Percentiles rank a stretch among this genome's conserved stretches.
Evolutionary conservation across 768 basidiomycete genomes (phyloP).

Genomic region (Tricholoma hemisulphureum): DNA sequence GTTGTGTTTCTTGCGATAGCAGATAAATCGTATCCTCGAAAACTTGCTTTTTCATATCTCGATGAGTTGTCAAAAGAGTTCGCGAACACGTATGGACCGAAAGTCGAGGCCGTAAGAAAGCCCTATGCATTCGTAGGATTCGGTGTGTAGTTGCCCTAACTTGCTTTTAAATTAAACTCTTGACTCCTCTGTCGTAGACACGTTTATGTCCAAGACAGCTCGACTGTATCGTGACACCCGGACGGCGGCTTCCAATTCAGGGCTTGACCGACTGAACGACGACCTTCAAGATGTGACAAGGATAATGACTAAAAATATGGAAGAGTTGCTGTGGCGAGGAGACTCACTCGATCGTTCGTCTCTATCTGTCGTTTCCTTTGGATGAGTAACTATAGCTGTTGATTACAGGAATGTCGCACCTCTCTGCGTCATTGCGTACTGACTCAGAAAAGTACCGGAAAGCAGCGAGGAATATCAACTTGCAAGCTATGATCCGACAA

Average conservation of each 20-base stretch:
- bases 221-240: conserved; percentile 93
- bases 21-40: conserved; percentile 95
- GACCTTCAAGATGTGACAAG: conserved; percentile 97
- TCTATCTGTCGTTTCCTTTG: background rate
- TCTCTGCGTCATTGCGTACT: conserved; percentile 89
- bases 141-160: conserved; percentile 54
- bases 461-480: conserved; percentile 91
- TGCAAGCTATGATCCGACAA: conserved; percentile 91
- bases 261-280: conserved; percentile 87
- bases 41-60: conserved; percentile 95
- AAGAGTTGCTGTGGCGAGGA: conserved; percentile 96
- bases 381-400: background rate
- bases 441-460: conserved; percentile 98
- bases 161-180: background rate
- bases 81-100: conserved; percentile 84
- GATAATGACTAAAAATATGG: conserved; percentile 99
- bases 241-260: conserved; percentile 70
- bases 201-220: conserved; percentile 98
- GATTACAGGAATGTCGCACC: conserved; percentile 90
- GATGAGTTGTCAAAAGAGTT: conserved; percentile 98
- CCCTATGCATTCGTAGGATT: conserved; percentile 99
- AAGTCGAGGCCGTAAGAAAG: conserved; percentile 87
- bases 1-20: conserved; percentile 94
- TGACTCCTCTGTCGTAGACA: conserved; percentile 54
- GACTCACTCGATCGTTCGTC: conserved; percentile 91